Evolutionary conservation across 1,284 basidiomycete genomes (phyloP), one percentile per base, ranked within the genome.

Genomic region (Nidula niveotomentosa): DNA sequence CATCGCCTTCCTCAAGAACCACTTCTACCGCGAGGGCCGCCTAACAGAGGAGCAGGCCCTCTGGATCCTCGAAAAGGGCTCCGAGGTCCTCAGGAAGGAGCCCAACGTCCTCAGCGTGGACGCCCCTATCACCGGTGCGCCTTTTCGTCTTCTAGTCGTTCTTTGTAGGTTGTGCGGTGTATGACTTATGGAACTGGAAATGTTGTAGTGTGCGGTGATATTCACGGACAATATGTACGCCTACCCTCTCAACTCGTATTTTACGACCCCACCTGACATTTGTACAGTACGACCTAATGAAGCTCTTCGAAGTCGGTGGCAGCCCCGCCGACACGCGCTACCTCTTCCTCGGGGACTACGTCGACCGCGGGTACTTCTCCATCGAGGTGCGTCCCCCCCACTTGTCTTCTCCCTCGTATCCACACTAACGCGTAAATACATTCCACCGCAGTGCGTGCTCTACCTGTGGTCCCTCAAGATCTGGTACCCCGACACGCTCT

Each of bases 321-420:
- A 89, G 88, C 64, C 83, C 94, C 23, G 83, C 88, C 15, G 90
- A 96, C 55, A 98, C 91, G 56, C 85, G 88, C 44, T 99, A 99
- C 76, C 81, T 99, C 49, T 99, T 99, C 76, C 80, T 99, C 33
- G 96, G 96, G 50, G 96, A 99, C 74, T 99, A 99, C 70, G 96
- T 99, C 49, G 97, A 99, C 76, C 86, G 96, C 54, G 96, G 97
- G 30, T 90, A 91, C 76, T 98, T 97, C 73, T 92, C 93, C 15
- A 95, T 97, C 65, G 95, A 97, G 80, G 94, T 94, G 78, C 66
- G 62, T 60, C 3, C 3, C 18, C 45, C 18, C 18, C n/a, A n/a
- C n/a, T n/a, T n/a, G 15, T 41, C 39, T 41, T 41, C 39, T 41
- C 13, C 13, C 45, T 30, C 45, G 37, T 12, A 47, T 30, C 13